Evolutionary conservation across 768 basidiomycete species (phyloP), one percentile per base, ranked within the genome.

Genomic region (Psilocybe sp.): DNA sequence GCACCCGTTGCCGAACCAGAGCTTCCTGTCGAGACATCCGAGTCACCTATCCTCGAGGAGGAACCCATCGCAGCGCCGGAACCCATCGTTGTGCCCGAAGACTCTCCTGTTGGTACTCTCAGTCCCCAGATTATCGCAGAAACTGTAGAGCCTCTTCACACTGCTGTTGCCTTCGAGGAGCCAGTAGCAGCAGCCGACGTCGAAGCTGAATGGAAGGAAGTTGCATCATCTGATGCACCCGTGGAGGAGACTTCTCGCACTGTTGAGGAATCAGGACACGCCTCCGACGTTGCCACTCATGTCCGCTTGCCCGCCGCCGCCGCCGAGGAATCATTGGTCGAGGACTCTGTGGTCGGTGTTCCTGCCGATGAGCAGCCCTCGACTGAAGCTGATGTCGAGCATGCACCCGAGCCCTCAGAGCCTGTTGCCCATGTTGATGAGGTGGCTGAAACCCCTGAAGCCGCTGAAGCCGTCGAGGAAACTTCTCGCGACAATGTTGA

Each of bases 21-120:
- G 34, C 33, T 36, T 28, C 39, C 43, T 12, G 51, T 52, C 46
- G 47, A 35, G 18, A 46, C 46, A 44, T 44, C 39, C 8, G 47
- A 44, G 8, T 51, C 55, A 14, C 19, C 44, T 19, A 51, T 32
- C 11, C 20, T 46, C 18, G 38, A 32, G 32, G 45, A 50, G 28
- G 47, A 14, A 10, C 44, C n/a, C 5, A n/a, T 19, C 18, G 10
- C 46, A 15, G 37, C 31, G 45, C 42, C 48, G 14, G 51, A 43
- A 14, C 34, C 42, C 11, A 33, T 44, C 18, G 38, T 10, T 28
- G 35, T 28, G 1, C 5, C 43, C 14, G 43, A 44, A 44, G 23
- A 3, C 4, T 14, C 16, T n/a, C 5, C 42, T 1, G 11, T 18
- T 20, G 15, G 18, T 16, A n/a, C 44, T 45, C 6, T 18, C n/a